Percentiles rank a stretch among this genome's conserved stretches.
phyloP scores from a whole-genome alignment of 352 stramenopile genomes.

The Phytophthora podocarpi region DNA sequence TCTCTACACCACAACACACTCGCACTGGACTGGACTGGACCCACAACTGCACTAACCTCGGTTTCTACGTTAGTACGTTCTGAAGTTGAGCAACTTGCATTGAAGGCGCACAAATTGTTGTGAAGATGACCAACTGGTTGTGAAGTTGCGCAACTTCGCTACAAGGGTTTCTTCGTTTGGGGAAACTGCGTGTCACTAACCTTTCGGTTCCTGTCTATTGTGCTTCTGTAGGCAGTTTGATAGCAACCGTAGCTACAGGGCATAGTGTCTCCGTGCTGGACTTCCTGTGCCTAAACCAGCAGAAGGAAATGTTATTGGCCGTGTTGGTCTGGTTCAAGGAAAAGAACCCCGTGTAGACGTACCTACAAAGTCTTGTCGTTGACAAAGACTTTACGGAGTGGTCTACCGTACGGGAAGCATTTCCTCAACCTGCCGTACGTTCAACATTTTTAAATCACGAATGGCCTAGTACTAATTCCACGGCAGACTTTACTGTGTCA shows the following conservation, averaged over 20 bases:
- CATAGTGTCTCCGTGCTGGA: not conserved
- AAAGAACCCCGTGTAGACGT: not conserved
- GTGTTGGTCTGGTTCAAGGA: conserved; percentile 1
- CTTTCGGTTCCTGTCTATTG: too few species aligned
- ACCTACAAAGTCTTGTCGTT: not conserved
- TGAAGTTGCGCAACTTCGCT: conserved; percentile 10
- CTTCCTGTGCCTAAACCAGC: conserved; percentile 3
- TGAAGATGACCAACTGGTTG: too few species aligned
- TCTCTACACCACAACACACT: too few species aligned
- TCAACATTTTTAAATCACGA: not conserved
- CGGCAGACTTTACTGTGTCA: not conserved
- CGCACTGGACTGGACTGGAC: not conserved
- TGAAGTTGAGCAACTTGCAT: not conserved
- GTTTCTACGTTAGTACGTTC: not conserved
- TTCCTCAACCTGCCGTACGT: not conserved
- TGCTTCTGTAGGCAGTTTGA: not conserved
- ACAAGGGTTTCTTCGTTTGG: too few species aligned
- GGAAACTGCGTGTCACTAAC: not conserved
- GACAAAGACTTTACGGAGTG: conserved; percentile 3
- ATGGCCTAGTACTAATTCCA: not conserved
- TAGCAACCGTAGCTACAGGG: not conserved
- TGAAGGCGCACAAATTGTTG: not conserved
- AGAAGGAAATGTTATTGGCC: not conserved
- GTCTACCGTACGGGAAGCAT: not conserved
- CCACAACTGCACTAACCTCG: conserved; percentile 8